phyloP scores from a whole-genome alignment of 306 rosid genomes.

The Alnus rubra region DNA sequence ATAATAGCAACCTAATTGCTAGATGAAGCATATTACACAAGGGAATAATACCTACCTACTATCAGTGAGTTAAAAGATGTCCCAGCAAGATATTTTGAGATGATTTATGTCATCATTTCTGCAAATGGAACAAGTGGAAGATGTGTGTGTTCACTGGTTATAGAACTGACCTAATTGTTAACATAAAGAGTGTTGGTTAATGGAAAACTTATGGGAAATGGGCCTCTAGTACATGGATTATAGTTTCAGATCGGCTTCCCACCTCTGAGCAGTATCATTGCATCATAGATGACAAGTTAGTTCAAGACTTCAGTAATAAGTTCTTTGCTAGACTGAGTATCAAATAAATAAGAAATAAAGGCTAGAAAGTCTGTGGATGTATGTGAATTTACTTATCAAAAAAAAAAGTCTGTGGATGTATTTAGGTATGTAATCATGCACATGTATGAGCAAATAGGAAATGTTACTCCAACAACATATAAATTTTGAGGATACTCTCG shows the following conservation, averaged over 20 bases:
- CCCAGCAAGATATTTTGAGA: not conserved
- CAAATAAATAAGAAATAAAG: not conserved
- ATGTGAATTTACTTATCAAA: too few species aligned
- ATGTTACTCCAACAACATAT: constrained; percentile 12
- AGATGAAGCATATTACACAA: not conserved
- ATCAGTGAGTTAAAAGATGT: not conserved
- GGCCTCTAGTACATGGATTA: too few species aligned
- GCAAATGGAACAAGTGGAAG: too few species aligned
- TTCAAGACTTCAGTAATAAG: not conserved
- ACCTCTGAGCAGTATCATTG: too few species aligned
- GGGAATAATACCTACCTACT: not conserved
- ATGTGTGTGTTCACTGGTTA: too few species aligned
- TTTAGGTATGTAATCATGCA: not conserved
- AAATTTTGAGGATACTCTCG: constrained; percentile 85
- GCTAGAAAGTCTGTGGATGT: not conserved
- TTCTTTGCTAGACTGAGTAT: not conserved
- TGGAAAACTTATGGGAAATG: too few species aligned
- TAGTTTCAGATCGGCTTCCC: too few species aligned
- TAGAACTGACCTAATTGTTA: too few species aligned
- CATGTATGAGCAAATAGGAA: not conserved
- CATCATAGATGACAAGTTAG: not conserved
- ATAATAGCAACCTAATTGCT: not conserved
- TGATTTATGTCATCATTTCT: too few species aligned
- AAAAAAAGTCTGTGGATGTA: not conserved
- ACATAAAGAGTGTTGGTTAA: too few species aligned